These are phyloP conservation scores for Acacia confusa DNA, from an alignment of 306 rosid species.

Conservation along the genomic window DNA sequence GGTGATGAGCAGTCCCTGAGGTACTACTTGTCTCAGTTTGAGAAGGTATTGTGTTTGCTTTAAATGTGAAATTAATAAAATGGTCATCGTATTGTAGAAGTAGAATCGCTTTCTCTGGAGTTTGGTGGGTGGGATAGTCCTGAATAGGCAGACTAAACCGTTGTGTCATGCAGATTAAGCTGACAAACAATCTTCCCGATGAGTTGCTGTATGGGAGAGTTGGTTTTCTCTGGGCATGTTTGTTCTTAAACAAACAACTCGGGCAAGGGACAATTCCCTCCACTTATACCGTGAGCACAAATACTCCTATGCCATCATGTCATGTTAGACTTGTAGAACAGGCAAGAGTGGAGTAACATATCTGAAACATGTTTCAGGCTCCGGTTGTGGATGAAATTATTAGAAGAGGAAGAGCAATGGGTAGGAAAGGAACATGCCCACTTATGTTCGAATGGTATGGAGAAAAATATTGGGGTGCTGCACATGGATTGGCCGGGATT, in stretches of 20 bases:
- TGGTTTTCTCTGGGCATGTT: conserved; percentile 79
- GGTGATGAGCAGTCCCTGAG: conserved; percentile 48
- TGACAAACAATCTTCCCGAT: conserved; percentile 61
- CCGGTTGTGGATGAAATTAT: conserved; percentile 54
- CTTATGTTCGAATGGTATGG: conserved; percentile 84
- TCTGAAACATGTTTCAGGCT: conserved; percentile 38
- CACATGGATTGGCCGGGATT: conserved; percentile 85
- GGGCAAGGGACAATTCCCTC: conserved; percentile 61
- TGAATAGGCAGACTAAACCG: neutral
- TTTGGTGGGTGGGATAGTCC: neutral
- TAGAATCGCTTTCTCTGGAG: neutral
- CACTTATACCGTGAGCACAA: conserved; percentile 50
- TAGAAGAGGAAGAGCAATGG: conserved; percentile 62
- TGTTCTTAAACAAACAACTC: conserved; percentile 64
- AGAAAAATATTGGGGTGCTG: conserved; percentile 82
- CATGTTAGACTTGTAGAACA: neutral
- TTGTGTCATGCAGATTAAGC: conserved; percentile 58
- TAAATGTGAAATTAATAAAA: neutral
- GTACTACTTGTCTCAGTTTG: conserved; percentile 57
- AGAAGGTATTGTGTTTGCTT: conserved; percentile 40
- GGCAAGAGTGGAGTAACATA: conserved; percentile 17
- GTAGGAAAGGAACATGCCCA: conserved; percentile 52
- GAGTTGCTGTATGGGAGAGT: conserved; percentile 76
- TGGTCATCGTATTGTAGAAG: neutral
- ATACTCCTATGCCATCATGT: neutral